Conservation (phyloP, 164 flowering plant genomes). For the Platanus orientalis region DNA sequence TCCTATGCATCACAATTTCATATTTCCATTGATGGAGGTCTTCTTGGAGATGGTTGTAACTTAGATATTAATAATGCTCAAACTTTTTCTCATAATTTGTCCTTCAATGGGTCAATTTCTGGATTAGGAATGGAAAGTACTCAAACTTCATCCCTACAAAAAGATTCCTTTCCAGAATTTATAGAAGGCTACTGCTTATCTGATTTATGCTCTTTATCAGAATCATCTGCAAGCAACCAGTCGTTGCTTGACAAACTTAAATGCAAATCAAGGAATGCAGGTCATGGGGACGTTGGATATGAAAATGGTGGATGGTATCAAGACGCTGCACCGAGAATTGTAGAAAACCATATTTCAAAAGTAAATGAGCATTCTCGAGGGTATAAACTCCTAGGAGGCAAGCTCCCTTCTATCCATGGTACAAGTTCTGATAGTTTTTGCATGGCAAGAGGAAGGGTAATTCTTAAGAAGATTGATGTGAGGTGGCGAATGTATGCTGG, state of each 20-base stretch:
- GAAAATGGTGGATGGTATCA: constrained; percentile 73
- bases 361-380: constrained; percentile 13
- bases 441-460: constrained; percentile 46
- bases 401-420: constrained; percentile 18
- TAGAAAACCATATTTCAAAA: constrained; percentile 73
- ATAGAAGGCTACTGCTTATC: constrained; percentile 77
- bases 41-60: constrained; percentile 24
- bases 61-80: constrained; percentile 19
- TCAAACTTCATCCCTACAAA: constrained; percentile 29
- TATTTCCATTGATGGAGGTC: constrained; percentile 25
- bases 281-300: constrained; percentile 20
- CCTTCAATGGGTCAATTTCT: constrained; percentile 23
- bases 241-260: constrained; percentile 16
- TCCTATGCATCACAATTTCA: constrained; percentile 22
- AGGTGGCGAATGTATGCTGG: constrained; percentile 46
- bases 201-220: constrained; percentile 46
- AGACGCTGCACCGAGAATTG: constrained; percentile 44
- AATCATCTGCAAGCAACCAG: constrained; percentile 26
- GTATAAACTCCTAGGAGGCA: constrained; percentile 19
- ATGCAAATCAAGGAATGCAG: constrained; percentile 20
- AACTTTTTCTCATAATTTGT: constrained; percentile 16
- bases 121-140: constrained; percentile 24
- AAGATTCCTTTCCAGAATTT: constrained; percentile 42
- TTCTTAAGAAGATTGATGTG: constrained; percentile 55
- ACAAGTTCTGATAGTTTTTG: constrained; percentile 22